A percentile compares a stretch with the other conserved stretches of the same genome.
Conservation (phyloP, 192 early-diverging fungal species). For the Coemansia sp. region DNA sequence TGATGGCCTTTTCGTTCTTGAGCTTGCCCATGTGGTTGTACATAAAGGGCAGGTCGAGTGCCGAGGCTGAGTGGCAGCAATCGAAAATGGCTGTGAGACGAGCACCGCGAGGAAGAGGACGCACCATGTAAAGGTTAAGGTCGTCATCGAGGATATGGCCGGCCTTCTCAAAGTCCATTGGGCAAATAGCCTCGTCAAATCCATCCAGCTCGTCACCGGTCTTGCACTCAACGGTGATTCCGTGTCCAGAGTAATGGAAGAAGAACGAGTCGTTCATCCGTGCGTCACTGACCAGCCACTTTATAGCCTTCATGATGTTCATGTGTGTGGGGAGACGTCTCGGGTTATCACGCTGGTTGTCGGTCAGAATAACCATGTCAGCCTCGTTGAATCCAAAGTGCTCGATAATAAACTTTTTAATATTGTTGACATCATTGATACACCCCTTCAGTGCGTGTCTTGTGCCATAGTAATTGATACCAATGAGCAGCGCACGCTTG, state of each 20-base stretch:
- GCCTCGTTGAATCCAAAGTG: slow-evolving; percentile 63
- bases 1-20: slow-evolving; percentile 51
- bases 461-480: slow-evolving; percentile 83
- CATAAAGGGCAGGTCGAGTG: slow-evolving; percentile 74
- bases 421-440: slow-evolving; percentile 80
- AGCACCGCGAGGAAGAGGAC: slow-evolving; percentile 63
- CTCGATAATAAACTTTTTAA: slow-evolving; percentile 64
- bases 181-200: slow-evolving; percentile 76
- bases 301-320: slow-evolving; percentile 74
- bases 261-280: slow-evolving; percentile 77
- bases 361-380: slow-evolving; percentile 74
- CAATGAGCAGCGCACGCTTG: slow-evolving; percentile 83
- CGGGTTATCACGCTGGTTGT: slow-evolving; percentile 63
- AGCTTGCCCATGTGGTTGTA: slow-evolving; percentile 68
- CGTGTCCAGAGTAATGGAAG: slow-evolving; percentile 81
- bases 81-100: slow-evolving; percentile 81
- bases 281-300: slow-evolving; percentile 74
- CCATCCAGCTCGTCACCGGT: slow-evolving; percentile 77
- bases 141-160: slow-evolving; percentile 72
- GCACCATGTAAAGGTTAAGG: slow-evolving; percentile 73
- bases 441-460: slow-evolving; percentile 67
- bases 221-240: slow-evolving; percentile 55
- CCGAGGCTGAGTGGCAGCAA: slow-evolving; percentile 82
- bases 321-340: slow-evolving; percentile 63
- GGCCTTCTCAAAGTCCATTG: slow-evolving; percentile 55